Conservation (phyloP, 2,329 filamentous ascomycete genomes). For the Volutella citrinella region DNA sequence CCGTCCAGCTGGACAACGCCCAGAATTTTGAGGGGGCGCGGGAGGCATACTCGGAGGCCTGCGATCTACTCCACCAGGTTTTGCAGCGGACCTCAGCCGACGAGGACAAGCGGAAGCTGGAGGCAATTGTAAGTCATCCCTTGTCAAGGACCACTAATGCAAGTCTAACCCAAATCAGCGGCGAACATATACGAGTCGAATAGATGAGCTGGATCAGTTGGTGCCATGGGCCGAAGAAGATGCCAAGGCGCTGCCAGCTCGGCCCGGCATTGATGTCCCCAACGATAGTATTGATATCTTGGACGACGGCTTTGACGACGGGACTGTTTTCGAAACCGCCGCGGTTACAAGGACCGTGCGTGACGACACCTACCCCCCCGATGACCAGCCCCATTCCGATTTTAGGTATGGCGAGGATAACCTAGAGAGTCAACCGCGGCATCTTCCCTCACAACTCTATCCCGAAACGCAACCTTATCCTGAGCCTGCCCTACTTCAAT, state of each 20-base stretch:
- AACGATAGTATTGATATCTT: no score
- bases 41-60: conserved; percentile 88
- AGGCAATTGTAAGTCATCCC: conserved; percentile 70
- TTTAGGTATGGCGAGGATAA: no score
- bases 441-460: no score
- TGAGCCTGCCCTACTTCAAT: conserved; percentile 41
- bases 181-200: conserved; percentile 85
- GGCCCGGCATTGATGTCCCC: conserved; percentile 47
- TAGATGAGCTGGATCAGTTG: conserved; percentile 79
- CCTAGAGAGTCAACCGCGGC: no score
- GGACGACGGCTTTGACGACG: conserved; percentile 44
- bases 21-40: conserved; percentile 91
- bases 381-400: no score
- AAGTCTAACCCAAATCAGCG: conserved; percentile 52
- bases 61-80: conserved; percentile 81
- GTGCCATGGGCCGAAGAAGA: conserved; percentile 51
- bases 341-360: conserved; percentile 45
- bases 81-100: conserved; percentile 79
- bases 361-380: conserved; percentile 20
- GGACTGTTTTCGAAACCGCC: conserved; percentile 48
- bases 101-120: conserved; percentile 85
- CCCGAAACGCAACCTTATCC: no score
- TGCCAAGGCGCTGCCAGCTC: conserved; percentile 74
- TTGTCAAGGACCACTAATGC: conserved; percentile 7
- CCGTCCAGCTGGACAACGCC: conserved; percentile 92